A percentile compares a stretch with the other conserved stretches of the same genome.
phyloP scores from a whole-genome alignment of 2,329 filamentous ascomycete genomes.

The Zarea fungicola region DNA sequence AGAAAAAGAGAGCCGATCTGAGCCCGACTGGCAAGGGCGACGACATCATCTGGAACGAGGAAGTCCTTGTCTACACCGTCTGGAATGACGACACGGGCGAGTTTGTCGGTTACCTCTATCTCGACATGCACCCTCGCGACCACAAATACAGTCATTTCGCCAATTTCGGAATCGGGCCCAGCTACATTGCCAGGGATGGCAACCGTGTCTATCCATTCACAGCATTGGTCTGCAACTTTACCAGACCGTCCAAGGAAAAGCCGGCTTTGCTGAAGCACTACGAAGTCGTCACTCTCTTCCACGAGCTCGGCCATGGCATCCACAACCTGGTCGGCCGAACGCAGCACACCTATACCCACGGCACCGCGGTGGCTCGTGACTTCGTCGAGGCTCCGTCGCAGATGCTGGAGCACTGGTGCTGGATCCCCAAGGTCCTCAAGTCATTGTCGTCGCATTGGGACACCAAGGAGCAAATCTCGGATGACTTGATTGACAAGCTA shows the following conservation, averaged over 20 bases:
- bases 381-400: slow-evolving; percentile 36
- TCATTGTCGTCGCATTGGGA: slow-evolving; percentile 44
- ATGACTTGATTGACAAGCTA: slow-evolving; percentile 42
- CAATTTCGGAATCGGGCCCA: slow-evolving; percentile 77
- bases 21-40: slow-evolving; percentile 62
- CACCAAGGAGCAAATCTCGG: slow-evolving; percentile 37
- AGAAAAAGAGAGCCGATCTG: slow-evolving; percentile 58
- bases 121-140: slow-evolving; percentile 72
- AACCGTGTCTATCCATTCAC: slow-evolving; percentile 71
- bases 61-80: slow-evolving; percentile 75
- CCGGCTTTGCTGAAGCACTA: slow-evolving; percentile 77
- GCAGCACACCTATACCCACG: slow-evolving; percentile 31
- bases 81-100: slow-evolving; percentile 68
- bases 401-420: slow-evolving; percentile 38
- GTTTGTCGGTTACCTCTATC: slow-evolving; percentile 78
- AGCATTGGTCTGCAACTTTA: slow-evolving; percentile 80
- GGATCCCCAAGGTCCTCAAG: slow-evolving; percentile 26
- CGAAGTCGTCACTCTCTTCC: slow-evolving; percentile 78
- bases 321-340: slow-evolving; percentile 32
- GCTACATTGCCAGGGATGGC: slow-evolving; percentile 61
- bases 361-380: slow-evolving; percentile 27
- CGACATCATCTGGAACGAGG: slow-evolving; percentile 76
- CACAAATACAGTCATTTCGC: slow-evolving; percentile 86
- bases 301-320: slow-evolving; percentile 37
- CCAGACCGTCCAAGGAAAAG: slow-evolving; percentile 70